Base-by-base conservation (phyloP, 2,329 filamentous ascomycete genomes). In the Colletotrichum plurivorum region DNA sequence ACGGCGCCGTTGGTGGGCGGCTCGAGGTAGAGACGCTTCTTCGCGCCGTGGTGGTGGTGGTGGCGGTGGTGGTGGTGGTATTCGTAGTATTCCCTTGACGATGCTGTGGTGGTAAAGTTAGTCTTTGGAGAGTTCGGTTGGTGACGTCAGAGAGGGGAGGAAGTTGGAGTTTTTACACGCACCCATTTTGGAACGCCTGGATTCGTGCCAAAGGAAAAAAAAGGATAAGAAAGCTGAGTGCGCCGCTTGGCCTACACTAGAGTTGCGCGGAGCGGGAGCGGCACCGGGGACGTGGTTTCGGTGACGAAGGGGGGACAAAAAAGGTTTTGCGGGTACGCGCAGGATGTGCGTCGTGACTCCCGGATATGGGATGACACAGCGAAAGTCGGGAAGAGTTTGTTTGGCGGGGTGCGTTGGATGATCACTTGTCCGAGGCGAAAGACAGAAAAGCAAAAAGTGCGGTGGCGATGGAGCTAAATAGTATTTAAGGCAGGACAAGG, bases 11-110 rank as follows among this genome's bases (percentile, higher is more conserved):
- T 78, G 58, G 78, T 78, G 8, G 82, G 81, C 49, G 80, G 80
- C 48, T 78, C 75, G 48, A 84, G 79, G 69, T 84, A 84, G 73
- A 84, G 76, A 67, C 79, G 80, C 76, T 82, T 84, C 75, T 83
- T 84, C 71, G 69, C 49, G 69, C 73, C 63, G 57, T 73, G 70
- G 68, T 77, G 75, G 36, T 78, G 72, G 71, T 75, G 72, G 75
- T 76, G 67, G 74, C 73, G 76, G 43, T 68, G 65, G 27, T 43
- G 41, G 61, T 69, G 66, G 43, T 69, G 62, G 45, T 69, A 69
- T 20, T 69, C 66, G 61, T 62, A 61, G 56, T 72, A 71, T 53
- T 71, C 69, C 46, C 18, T 62, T 31, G 71, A 71, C 22, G 61
- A 69, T 16, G 69, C 71, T 72, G 53, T 22, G 13, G 12, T 48